Evolutionary conservation across 805 yeast genomes (phyloP).

Genomic region (Cyberlindnera americana): DNA sequence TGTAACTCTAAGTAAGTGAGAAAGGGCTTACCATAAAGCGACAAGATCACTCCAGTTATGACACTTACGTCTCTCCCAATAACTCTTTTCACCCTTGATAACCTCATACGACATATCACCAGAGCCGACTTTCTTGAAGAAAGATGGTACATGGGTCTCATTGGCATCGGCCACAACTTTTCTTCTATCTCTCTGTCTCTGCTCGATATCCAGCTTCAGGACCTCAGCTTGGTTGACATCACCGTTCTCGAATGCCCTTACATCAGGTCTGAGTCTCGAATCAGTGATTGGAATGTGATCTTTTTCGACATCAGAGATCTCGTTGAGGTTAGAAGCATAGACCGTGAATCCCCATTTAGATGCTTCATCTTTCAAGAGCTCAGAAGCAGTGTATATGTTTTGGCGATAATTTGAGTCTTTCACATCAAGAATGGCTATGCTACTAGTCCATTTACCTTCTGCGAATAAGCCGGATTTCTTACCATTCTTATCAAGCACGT

Average conservation of each 20-base stretch:
- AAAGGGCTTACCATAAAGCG: slow-evolving; percentile 50
- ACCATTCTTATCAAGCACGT: slow-evolving; percentile 19
- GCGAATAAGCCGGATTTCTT: slow-evolving; percentile 21
- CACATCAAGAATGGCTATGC: slow-evolving; percentile 38
- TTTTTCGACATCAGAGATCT: slow-evolving; percentile 67
- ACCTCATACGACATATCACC: slow-evolving; percentile 44
- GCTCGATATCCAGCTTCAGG: slow-evolving; percentile 67
- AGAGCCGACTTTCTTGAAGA: slow-evolving; percentile 43
- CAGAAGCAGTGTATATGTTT: slow-evolving; percentile 68
- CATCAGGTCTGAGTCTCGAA: slow-evolving; percentile 87
- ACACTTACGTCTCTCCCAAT: slow-evolving; percentile 74
- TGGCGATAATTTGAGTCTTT: slow-evolving; percentile 30
- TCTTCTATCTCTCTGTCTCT: slow-evolving; percentile 75
- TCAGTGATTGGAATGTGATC: slow-evolving; percentile 77
- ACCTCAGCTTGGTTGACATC: slow-evolving; percentile 68
- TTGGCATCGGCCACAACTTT: slow-evolving; percentile 46
- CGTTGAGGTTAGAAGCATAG: slow-evolving; percentile 79
- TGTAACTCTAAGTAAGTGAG: neutral
- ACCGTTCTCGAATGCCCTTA: slow-evolving; percentile 66
- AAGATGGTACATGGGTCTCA: slow-evolving; percentile 51
- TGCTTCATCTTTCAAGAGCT: slow-evolving; percentile 52
- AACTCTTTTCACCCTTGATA: slow-evolving; percentile 55
- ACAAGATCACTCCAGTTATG: slow-evolving; percentile 57
- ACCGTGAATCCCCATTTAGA: slow-evolving; percentile 82
- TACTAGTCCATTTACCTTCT: slow-evolving; percentile 83